Conservation (phyloP, 2,329 filamentous ascomycete genomes). For the Stromatinia cepivora region DNA sequence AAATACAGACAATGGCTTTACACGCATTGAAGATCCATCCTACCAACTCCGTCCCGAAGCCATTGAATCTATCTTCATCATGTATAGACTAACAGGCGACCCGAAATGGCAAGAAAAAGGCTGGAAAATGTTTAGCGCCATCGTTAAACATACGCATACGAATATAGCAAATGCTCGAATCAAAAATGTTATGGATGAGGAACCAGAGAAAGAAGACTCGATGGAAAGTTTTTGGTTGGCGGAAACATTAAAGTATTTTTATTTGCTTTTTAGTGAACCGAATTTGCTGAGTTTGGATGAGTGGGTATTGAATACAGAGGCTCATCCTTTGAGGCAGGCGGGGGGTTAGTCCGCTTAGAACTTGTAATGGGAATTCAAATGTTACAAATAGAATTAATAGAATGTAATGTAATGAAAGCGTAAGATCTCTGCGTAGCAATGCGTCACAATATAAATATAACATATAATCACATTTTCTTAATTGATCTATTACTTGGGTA, state of each 20-base stretch:
- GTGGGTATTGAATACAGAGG: constrained; percentile 49
- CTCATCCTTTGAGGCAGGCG: constrained; percentile 31
- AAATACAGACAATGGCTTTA: constrained; percentile 1
- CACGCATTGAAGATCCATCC: constrained; percentile 23
- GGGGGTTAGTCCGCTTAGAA: neutral
- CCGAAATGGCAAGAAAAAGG: constrained; percentile 44
- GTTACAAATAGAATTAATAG: too few species aligned
- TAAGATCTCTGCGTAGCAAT: too few species aligned
- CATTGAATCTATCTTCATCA: constrained; percentile 66
- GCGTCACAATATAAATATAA: too few species aligned
- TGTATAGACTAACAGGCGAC: constrained; percentile 43
- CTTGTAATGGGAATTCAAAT: too few species aligned
- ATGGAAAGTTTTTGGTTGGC: constrained; percentile 63
- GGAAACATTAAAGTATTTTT: constrained; percentile 64
- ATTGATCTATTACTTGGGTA: too few species aligned
- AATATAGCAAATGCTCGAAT: constrained; percentile 46
- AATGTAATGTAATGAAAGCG: too few species aligned
- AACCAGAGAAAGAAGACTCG: constrained; percentile 46
- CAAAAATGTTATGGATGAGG: constrained; percentile 41
- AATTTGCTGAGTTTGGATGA: constrained; percentile 59
- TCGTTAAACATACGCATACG: constrained; percentile 46
- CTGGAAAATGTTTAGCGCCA: constrained; percentile 49
- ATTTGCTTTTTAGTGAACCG: constrained; percentile 51
- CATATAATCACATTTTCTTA: too few species aligned
- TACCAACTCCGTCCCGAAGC: constrained; percentile 62